Evolutionary conservation across 345 rosid species (phyloP), one percentile per base, ranked within the genome.

Genomic region (Lepidium sativum): DNA sequence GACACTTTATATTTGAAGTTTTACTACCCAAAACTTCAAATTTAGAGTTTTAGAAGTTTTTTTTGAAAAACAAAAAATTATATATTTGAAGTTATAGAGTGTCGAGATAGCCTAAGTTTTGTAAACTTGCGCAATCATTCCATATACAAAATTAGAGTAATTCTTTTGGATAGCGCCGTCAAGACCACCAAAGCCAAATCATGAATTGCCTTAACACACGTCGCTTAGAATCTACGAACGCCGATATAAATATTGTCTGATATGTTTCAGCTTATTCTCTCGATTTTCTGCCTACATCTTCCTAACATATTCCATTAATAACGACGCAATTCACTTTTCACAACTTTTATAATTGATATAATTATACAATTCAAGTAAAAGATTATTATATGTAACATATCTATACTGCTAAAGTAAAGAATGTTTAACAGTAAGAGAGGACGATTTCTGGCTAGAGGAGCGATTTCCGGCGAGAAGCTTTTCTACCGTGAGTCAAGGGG

Each of bases 161-260:
- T 2, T 23, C 3, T 23, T 23, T 23, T 23, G 25, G 25, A 23
- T 23, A 23, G 4, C 25, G 25, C 15, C 47, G 23, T 39, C 15
- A 63, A 55, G 55, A 54, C 7, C 38, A 53, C 14, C 63, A 9
- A n/a, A 23, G 40, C 29, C 44, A 39, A 63, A 63, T 37, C 34
- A 47, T 29, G 14, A 62, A 35, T 2, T 37, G 44, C 20, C 35
- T 25, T 11, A 63, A 57, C 60, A 40, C 48, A 65, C 50, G 60
- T 71, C 33, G 70, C 75, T 71, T 64, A 71, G 65, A 56, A 48
- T 40, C 75, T 38, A 64, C 70, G 70, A 48, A 34, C 20, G 29
- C 29, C 29, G 23, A 49, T 32, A 40, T 63, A 18, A 40, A 64
- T 48, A 40, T 38, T 47, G 17, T 63, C 35, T 37, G 69, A 62